Evolutionary conservation across 129 eudicot genomes (phyloP).

Genomic region (Sambucus nigra): DNA sequence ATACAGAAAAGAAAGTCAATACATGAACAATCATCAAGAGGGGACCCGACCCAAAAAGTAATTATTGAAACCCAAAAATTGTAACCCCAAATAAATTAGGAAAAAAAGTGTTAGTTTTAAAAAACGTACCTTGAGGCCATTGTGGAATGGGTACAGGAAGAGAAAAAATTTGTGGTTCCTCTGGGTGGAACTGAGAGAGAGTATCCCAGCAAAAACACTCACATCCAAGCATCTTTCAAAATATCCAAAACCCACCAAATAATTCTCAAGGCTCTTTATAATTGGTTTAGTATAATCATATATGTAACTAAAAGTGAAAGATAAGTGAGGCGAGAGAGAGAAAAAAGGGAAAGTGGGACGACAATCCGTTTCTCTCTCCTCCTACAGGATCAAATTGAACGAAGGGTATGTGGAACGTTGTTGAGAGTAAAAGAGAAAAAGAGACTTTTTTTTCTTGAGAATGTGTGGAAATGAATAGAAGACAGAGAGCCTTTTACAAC

Average conservation of each 20-base stretch:
- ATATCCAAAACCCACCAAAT: neutral
- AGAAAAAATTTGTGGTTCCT: conserved; percentile 36
- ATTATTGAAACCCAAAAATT: neutral
- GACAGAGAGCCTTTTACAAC: conserved; percentile 6
- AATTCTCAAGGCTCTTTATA: neutral
- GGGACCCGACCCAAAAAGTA: neutral
- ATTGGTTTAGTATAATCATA: neutral
- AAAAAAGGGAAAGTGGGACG: neutral
- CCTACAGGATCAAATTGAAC: neutral
- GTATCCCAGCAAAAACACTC: conserved; percentile 46
- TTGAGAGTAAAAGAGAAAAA: conserved; percentile 8
- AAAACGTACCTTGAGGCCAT: conserved; percentile 74
- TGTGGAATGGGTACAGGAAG: conserved; percentile 76
- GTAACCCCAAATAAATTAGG: neutral
- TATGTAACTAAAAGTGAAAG: neutral
- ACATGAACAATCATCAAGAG: conserved; percentile 8
- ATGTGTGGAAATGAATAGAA: conserved; percentile 9
- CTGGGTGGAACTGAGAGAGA: conserved; percentile 22
- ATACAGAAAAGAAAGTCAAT: conserved; percentile 1
- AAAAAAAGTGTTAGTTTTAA: no score
- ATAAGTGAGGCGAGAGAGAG: conserved; percentile 1
- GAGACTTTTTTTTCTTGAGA: conserved; percentile 8
- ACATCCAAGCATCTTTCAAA: conserved; percentile 35
- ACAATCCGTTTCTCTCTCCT: neutral
- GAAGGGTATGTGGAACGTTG: neutral